Evolutionary conservation across 2,329 filamentous ascomycete genomes (phyloP), one percentile per base, ranked within the genome.

Genomic region (Sclerotinia subarctica): DNA sequence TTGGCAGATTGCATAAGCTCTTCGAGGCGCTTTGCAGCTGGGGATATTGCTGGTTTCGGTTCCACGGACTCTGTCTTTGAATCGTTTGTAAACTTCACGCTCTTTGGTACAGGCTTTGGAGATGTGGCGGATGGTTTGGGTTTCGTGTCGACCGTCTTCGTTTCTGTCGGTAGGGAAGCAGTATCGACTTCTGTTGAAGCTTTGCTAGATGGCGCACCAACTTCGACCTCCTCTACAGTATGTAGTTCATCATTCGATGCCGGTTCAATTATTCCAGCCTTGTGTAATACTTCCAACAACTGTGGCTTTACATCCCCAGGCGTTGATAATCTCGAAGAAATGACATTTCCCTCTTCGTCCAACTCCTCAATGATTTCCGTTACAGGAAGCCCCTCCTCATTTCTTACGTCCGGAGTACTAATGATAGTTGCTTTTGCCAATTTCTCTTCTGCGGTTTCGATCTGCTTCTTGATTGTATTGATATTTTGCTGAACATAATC

Each of bases 331-430:
- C 82, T 85, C 73, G 85, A 88, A 0, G 87, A 91, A 62, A 97
- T 79, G 5, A 98, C 85, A 75, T 96, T 95, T 67, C 89, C 95
- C 15, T 96, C 87, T 11, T 97, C 94, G 76, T 98, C 95, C 32
- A 98, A 82, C 80, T 96, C 88, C 79, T 99, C 95, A 66, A 93
- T 83, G 72, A 99, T 98, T 74, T 98, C 95, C 44, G 91, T 94
- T 69, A 98, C 86, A 0, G 93, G 91, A 64, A 93, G 81, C 1
- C 88, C 89, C 17, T 88, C 88, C 69, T 91, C 90, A 69, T 90
- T 88, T 64, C 82, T 82, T 56, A 84, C 82, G 66, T 88, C 87
- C 0, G 88, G 85, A 32, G 88, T 84, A 67, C 84, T 85, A 54
- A 87, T 78, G 4, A 88, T 80, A 13, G 86, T 82, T 15, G 90